phyloP scores from a whole-genome alignment of 495 filamentous ascomycete species.

The Aspergillus affinis region DNA sequence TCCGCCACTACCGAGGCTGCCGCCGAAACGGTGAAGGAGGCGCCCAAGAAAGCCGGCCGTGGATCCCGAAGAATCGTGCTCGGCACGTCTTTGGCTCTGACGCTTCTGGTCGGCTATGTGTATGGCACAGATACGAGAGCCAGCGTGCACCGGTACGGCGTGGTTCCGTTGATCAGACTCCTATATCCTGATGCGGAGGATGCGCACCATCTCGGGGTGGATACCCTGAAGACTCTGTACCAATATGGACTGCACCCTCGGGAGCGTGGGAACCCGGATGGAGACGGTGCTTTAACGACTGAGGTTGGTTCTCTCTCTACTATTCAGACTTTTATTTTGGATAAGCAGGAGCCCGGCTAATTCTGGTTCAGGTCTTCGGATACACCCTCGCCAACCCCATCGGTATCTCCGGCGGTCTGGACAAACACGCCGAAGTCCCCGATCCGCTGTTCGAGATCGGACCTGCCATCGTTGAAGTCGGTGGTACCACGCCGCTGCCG shows the following conservation, averaged over 20 bases:
- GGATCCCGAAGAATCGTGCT: slow-evolving; percentile 49
- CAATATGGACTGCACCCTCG: slow-evolving; percentile 64
- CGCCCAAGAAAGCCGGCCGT: slow-evolving; percentile 36
- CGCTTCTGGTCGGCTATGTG: slow-evolving; percentile 58
- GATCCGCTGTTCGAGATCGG: slow-evolving; percentile 79
- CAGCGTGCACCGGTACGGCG: slow-evolving; percentile 76
- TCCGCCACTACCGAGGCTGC: slow-evolving; percentile 6
- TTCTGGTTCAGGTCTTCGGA: slow-evolving; percentile 64
- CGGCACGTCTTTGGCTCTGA: slow-evolving; percentile 54
- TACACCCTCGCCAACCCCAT: slow-evolving; percentile 78
- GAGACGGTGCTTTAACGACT: slow-evolving; percentile 50
- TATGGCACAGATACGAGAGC: slow-evolving; percentile 92
- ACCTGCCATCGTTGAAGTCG: slow-evolving; percentile 82
- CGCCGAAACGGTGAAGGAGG: slow-evolving; percentile 22
- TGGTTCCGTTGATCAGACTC: slow-evolving; percentile 69
- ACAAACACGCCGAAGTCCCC: slow-evolving; percentile 89
- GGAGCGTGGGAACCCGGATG: slow-evolving; percentile 63
- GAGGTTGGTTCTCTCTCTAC: slow-evolving; percentile 35
- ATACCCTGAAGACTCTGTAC: slow-evolving; percentile 56
- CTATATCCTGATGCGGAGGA: slow-evolving; percentile 85
- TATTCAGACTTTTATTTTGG: background rate
- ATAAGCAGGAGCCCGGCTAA: too few species aligned
- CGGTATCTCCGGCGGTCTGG: slow-evolving; percentile 87
- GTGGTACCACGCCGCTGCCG: slow-evolving; percentile 80
- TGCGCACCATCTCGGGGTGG: slow-evolving; percentile 77